Evolutionary conservation across 306 rosid species (phyloP).

Genomic region (Senna tora): DNA sequence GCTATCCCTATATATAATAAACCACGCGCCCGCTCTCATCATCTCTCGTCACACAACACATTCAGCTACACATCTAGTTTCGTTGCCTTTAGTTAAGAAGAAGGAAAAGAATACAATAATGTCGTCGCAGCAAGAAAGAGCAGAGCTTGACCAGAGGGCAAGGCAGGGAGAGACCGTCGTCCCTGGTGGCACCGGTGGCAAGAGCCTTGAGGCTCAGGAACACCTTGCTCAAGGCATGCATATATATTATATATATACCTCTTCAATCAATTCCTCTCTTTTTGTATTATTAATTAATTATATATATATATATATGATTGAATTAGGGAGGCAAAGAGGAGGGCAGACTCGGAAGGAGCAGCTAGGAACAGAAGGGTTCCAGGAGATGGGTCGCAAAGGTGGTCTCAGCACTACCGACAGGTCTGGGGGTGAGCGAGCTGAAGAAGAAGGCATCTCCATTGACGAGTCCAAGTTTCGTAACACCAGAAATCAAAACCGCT

Average conservation of each 20-base stretch:
- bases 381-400: conserved; percentile 77
- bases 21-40: neutral
- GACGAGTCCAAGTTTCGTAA: conserved; percentile 70
- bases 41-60: too few species aligned
- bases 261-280: too few species aligned
- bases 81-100: too few species aligned
- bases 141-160: conserved; percentile 64
- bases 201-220: conserved; percentile 81
- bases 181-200: conserved; percentile 88
- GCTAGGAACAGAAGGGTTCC: conserved; percentile 55
- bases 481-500: neutral
- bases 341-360: conserved; percentile 71
- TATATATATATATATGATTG: too few species aligned
- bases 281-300: too few species aligned
- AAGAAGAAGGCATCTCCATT: conserved; percentile 51
- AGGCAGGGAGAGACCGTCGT: conserved; percentile 76
- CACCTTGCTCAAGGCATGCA: conserved; percentile 72
- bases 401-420: conserved; percentile 63
- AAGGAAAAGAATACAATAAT: neutral
- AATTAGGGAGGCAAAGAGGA: conserved; percentile 64
- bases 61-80: too few species aligned
- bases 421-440: conserved; percentile 64
- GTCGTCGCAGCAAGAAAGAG: conserved; percentile 44
- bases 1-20: neutral
- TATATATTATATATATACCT: too few species aligned